Percentiles rank a stretch among this genome's conserved stretches.
Conservation (phyloP, 1,284 basidiomycete genomes). For the Pseudozyma sp. region DNA sequence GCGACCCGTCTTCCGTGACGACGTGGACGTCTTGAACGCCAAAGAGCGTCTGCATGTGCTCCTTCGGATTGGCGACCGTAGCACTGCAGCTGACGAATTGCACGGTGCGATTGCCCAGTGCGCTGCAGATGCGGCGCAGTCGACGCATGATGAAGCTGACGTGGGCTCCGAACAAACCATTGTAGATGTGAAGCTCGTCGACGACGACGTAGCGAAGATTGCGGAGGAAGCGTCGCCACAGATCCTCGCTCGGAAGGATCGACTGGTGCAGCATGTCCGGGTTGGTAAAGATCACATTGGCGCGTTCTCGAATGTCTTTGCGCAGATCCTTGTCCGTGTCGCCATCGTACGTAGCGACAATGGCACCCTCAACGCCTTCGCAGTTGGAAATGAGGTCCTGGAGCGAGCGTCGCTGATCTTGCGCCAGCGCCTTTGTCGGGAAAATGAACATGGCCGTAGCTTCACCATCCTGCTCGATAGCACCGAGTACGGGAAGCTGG, state of each 20-base stretch:
- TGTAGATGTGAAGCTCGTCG: conserved; percentile 86
- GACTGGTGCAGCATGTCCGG: conserved; percentile 86
- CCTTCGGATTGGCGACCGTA: conserved; percentile 80
- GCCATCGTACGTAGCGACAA: conserved; percentile 86
- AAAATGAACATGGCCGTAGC: conserved; percentile 87
- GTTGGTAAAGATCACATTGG: conserved; percentile 72
- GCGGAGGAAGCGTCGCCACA: conserved; percentile 79
- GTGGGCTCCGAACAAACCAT: conserved; percentile 63
- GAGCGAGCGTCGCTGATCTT: conserved; percentile 78
- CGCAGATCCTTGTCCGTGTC: conserved; percentile 80
- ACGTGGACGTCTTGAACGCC: conserved; percentile 77
- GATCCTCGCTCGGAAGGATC: conserved; percentile 84
- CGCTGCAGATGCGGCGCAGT: conserved; percentile 82
- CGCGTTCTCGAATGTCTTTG: conserved; percentile 68
- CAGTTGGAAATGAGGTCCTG: conserved; percentile 74
- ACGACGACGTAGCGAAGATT: conserved; percentile 83
- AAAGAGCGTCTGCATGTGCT: conserved; percentile 62
- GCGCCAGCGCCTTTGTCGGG: conserved; percentile 92
- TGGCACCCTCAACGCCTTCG: conserved; percentile 74
- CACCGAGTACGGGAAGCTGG: conserved; percentile 77
- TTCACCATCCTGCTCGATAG: conserved; percentile 75
- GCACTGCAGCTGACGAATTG: conserved; percentile 89
- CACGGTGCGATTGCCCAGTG: conserved; percentile 80
- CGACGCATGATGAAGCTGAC: conserved; percentile 64
- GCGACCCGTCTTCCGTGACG: conserved; percentile 84